Base-by-base conservation (phyloP, 2,329 filamentous ascomycete genomes). In the Ophiostoma novo-ulmi region DNA sequence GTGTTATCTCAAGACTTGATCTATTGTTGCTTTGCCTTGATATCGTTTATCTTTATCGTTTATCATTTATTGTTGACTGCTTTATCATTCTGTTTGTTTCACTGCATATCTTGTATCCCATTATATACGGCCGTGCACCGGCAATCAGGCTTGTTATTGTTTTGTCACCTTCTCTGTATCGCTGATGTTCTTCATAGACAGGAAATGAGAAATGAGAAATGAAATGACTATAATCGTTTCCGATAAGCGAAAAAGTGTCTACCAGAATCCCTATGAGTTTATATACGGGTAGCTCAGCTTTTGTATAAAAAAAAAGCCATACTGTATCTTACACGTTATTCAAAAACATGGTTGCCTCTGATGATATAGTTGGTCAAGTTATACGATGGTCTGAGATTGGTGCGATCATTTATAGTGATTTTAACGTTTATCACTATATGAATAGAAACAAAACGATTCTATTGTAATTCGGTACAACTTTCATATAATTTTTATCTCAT, bases 1-100 rank as follows among this genome's bases (percentile, higher is more conserved):
- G 63, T 65, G 63, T 65, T 65, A 38, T 65, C 26, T 38, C 63
- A 38, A 38, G 20, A 41, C 38, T 66, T 65, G 17, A 39, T 65
- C 63, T 65, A 39, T 26, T 63, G 35, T 65, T 65, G 61, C 61
- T n/a, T 66, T 38, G 22, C 3, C 31, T 36, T 36, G 20, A 13
- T 64, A 38, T 38, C 14, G 17, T 48, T 35, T 26, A 64, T 64
- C 31, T 64, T 64, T 64, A 35, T 36, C n/a, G 44, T 48, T 48
- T 48, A 48, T 48, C 44, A 7, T 48, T n/a, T n/a, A 48, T 48
- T 20, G 44, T 48, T n/a, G 8, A 31, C 31, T 31, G 31, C 31
- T 4, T 31, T 31, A 31, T 31, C 31, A 31, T 31, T 31, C 31
- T 31, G 31, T 61, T n/a, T 61, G n/a, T 64, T 64, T 64, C 31